Base-by-base conservation (phyloP, 78 protist genomes). In the Dictyostelium capitatum region DNA sequence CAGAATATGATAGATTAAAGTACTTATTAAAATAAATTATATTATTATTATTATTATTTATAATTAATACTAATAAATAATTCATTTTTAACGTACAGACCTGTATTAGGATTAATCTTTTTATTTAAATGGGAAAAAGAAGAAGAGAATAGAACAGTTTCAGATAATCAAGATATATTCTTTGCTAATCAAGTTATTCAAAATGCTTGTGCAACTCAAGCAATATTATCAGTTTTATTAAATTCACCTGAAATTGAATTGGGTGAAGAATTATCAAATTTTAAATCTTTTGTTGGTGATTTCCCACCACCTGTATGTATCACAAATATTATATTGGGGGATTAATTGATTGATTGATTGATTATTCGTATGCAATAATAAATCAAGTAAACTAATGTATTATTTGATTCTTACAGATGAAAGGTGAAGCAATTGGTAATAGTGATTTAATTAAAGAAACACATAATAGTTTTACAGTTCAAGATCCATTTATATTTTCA, bases 131-230 rank as follows among this genome's bases (percentile, higher is more conserved):
- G 98, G 97, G 62, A 54, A 56, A 48, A 64, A 28, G 97, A 80
- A 56, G 41, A 72, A 32, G 93, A 97, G 5, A 84, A 95, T 43
- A 64, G 69, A 14, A 25, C 14, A 32, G 15, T 32, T 19, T 17
- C 47, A 25, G 78, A 64, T 8, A 74, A 57, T 62, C 67, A 82
- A 9, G 50, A 72, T 57, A 43, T 98, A n/a, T 98, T 96, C 90
- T 98, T 97, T 87, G 98, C 99, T 28, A 92, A 95, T 48, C 99
- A 98, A 89, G 84, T 98, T 15, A 96, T 98, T 80, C 64, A 89
- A 47, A 98, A 99, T 83, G 99, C 99, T 11, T 99, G 99, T 74
- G 99, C 99, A 6, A 98, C 99, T 19, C 99, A 99, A 77, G 99
- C 99, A 28, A 97, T 99, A 65, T 83, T 98, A 28, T 91, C 98